phyloP scores from a whole-genome alignment of 176 grass and related monocot species.

The Oryza longistaminata region DNA sequence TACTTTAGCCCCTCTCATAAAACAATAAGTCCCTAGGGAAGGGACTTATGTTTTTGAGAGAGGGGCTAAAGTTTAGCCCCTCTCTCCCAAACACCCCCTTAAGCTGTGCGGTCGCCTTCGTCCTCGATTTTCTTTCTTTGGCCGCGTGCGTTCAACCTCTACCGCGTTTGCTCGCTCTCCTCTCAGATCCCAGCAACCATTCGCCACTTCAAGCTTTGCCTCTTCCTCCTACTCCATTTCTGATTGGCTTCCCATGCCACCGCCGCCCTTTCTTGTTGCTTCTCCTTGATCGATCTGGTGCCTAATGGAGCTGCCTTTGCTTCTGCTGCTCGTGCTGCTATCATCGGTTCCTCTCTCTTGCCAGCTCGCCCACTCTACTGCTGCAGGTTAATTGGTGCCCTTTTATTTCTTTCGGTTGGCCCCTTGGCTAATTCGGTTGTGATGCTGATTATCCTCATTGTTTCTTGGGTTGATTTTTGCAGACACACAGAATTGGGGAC shows the following conservation, averaged over 20 bases:
- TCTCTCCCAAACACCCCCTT: no score
- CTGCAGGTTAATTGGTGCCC: no score
- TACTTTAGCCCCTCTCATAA: no score
- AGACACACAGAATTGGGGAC: not conserved
- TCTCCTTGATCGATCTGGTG: not conserved
- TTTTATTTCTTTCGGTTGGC: no score
- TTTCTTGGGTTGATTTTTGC: not conserved
- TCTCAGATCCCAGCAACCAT: slow-evolving; percentile 30
- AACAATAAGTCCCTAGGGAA: no score
- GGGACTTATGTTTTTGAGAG: no score
- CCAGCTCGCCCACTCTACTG: not conserved
- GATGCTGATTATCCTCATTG: not conserved
- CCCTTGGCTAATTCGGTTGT: not conserved
- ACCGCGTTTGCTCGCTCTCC: slow-evolving; percentile 33
- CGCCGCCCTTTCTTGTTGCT: not conserved
- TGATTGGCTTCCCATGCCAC: slow-evolving; percentile 7
- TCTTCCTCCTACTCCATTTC: not conserved
- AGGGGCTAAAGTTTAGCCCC: no score
- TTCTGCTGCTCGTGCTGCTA: not conserved
- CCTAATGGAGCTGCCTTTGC: slow-evolving; percentile 17
- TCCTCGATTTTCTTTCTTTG: not conserved
- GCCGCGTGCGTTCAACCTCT: not conserved
- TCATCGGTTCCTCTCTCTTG: not conserved
- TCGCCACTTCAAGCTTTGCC: not conserved
- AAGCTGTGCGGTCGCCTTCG: slow-evolving; percentile 7